These are phyloP conservation scores for Globisporangium alternatum DNA, from an alignment of 352 stramenopile species.

Conservation along the genomic window DNA sequence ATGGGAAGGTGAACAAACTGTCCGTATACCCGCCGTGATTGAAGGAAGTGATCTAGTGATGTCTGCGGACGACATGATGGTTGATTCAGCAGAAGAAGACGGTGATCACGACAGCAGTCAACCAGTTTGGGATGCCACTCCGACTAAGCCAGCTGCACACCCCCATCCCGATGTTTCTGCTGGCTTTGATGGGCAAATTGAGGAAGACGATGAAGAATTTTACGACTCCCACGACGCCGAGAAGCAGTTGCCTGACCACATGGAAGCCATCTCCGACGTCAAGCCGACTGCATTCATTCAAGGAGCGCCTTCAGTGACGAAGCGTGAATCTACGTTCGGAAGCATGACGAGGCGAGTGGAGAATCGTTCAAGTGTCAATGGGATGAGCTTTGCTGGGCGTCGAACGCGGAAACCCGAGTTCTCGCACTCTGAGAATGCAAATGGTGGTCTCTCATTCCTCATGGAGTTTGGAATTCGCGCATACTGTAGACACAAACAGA, in stretches of 20 bases:
- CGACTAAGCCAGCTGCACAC: neutral
- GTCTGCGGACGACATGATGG: slow-evolving; percentile 5
- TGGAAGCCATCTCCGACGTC: neutral
- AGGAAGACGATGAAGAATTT: neutral
- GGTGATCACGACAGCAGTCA: neutral
- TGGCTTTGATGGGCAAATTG: neutral
- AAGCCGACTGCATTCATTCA: neutral
- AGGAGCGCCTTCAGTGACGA: neutral
- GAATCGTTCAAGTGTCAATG: neutral
- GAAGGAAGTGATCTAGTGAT: neutral
- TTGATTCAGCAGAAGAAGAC: neutral
- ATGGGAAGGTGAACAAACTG: neutral
- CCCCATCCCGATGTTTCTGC: neutral
- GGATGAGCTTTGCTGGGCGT: neutral
- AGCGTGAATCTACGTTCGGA: neutral
- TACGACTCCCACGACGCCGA: neutral
- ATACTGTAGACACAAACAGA: slow-evolving; percentile 43
- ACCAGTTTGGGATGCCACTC: neutral
- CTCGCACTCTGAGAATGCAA: slow-evolving; percentile 1
- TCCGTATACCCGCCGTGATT: neutral
- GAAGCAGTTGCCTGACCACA: neutral
- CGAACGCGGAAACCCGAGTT: slow-evolving; percentile 13
- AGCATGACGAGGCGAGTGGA: neutral
- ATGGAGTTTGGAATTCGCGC: slow-evolving; percentile 34
- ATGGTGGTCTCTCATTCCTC: slow-evolving; percentile 27